phyloP scores from a whole-genome alignment of 225 moss, liverwort and hornwort genomes.

The Sphagnum tenellum region DNA sequence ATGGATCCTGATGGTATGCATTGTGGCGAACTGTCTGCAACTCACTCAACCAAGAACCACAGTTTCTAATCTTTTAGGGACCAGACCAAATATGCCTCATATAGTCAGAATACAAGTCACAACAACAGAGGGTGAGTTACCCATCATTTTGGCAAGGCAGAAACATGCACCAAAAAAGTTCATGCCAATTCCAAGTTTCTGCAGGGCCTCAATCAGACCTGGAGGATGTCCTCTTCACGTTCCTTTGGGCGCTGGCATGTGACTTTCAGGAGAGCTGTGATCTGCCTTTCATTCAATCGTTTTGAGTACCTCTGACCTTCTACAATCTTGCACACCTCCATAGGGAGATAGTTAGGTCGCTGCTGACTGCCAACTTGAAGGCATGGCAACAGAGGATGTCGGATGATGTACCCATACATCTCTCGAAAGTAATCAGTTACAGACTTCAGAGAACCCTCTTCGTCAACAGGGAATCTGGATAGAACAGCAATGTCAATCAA shows the following conservation, averaged over 20 bases:
- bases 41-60: no score
- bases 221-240: slow-evolving; percentile 70
- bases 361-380: slow-evolving; percentile 79
- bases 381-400: slow-evolving; percentile 61
- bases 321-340: slow-evolving; percentile 96
- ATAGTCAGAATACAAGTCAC: no score
- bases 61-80: no score
- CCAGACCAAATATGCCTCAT: no score
- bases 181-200: no score
- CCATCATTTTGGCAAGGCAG: no score
- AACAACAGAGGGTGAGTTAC: no score
- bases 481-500: not conserved
- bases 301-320: slow-evolving; percentile 86
- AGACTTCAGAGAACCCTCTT: slow-evolving; percentile 70
- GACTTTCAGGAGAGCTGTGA: slow-evolving; percentile 72
- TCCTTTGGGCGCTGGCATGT: slow-evolving; percentile 87
- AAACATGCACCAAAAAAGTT: no score
- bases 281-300: slow-evolving; percentile 72
- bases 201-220: slow-evolving; percentile 17
- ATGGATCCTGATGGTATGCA: slow-evolving; percentile 71
- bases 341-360: slow-evolving; percentile 81
- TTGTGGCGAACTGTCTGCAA: slow-evolving; percentile 77
- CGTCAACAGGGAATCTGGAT: slow-evolving; percentile 81
- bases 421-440: slow-evolving; percentile 87
- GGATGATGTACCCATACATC: slow-evolving; percentile 68